phyloP scores from a whole-genome alignment of 495 filamentous ascomycete species.

The Immersiella caudata region DNA sequence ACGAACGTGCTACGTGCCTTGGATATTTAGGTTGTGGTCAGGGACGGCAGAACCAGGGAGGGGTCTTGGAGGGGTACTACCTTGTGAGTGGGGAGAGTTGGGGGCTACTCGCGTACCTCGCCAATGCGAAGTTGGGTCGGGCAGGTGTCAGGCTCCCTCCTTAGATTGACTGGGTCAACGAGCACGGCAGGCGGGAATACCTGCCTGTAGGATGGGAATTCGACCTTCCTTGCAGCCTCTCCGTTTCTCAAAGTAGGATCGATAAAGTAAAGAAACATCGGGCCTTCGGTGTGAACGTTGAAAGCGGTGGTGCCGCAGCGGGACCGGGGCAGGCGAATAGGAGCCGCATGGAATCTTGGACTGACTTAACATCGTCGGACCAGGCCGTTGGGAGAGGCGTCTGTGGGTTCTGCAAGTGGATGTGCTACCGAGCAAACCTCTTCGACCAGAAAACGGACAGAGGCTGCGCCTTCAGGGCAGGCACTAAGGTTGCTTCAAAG shows the following conservation, averaged over 20 bases:
- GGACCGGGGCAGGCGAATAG: neutral
- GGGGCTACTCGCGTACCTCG: neutral
- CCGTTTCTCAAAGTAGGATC: neutral
- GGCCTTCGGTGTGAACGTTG: neutral
- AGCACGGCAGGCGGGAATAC: neutral
- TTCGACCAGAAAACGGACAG: neutral
- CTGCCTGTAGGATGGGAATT: neutral
- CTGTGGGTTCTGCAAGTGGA: neutral
- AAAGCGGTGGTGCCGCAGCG: neutral
- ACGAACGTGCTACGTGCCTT: no score
- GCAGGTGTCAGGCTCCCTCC: neutral
- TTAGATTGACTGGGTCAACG: neutral
- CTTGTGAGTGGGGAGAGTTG: neutral
- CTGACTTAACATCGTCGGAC: neutral
- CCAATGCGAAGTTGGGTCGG: neutral
- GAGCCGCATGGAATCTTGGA: neutral
- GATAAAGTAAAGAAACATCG: neutral
- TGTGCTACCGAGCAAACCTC: neutral
- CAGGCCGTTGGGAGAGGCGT: neutral
- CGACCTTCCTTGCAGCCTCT: neutral
- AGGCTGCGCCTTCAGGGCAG: neutral
- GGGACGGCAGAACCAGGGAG: neutral
- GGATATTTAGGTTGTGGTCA: no score
- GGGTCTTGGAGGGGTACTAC: neutral
- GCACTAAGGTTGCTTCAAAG: constrained; percentile 2